These are phyloP conservation scores for Tricholoma sp. DNA, from an alignment of 768 basidiomycete species.

Conservation along the genomic window DNA sequence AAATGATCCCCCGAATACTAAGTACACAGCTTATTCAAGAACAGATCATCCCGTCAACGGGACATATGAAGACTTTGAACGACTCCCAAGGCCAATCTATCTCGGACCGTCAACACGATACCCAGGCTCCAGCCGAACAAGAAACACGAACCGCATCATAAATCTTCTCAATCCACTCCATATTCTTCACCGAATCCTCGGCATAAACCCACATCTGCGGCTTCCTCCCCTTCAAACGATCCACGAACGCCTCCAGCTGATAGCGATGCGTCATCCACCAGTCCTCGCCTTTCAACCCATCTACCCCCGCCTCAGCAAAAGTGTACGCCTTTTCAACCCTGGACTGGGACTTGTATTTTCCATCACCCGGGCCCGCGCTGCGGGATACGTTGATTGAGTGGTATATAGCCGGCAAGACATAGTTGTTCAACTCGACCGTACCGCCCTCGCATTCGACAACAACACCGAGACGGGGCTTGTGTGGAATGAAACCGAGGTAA, in stretches of 20 bases:
- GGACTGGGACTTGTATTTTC: too few species aligned
- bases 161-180: constrained; percentile 53
- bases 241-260: constrained; percentile 62
- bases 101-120: neutral
- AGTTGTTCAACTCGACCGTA: constrained; percentile 27
- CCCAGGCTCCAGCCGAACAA: neutral
- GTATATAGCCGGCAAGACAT: constrained; percentile 12
- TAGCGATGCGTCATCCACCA: constrained; percentile 55
- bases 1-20: too few species aligned
- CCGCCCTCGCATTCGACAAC: constrained; percentile 39
- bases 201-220: constrained; percentile 50
- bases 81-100: constrained; percentile 22
- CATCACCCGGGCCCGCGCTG: constrained; percentile 18
- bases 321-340: constrained; percentile 39
- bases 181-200: constrained; percentile 52
- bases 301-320: constrained; percentile 33
- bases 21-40: too few species aligned
- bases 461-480: constrained; percentile 27
- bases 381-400: constrained; percentile 40
- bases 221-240: constrained; percentile 46
- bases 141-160: constrained; percentile 41
- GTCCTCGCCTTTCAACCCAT: constrained; percentile 27
- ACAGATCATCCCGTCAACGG: neutral
- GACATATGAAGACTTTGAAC: constrained; percentile 20
- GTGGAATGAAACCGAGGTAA: constrained; percentile 30